Evolutionary conservation across 331 rosid species (phyloP).

Genomic region (Phaseolus coccineus): DNA sequence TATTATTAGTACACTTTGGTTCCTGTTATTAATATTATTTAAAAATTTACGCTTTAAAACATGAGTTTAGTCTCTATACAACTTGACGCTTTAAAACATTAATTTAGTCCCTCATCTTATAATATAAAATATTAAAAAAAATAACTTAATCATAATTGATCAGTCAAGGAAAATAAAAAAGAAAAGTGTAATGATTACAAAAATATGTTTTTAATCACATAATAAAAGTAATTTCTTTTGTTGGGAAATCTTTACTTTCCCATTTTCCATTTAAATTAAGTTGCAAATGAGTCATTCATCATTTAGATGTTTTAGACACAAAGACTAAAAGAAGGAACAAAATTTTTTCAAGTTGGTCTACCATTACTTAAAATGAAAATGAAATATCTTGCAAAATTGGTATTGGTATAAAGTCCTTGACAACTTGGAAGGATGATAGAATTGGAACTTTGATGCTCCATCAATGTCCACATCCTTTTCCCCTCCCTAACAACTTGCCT

Average conservation of each 20-base stretch:
- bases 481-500: neutral
- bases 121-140: constrained; percentile 2
- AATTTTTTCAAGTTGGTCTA: neutral
- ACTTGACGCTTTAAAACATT: no score
- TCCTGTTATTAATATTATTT: no score
- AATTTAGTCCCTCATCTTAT: neutral
- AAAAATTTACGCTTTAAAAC: no score
- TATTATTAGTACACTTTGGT: no score
- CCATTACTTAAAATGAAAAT: no score
- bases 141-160: no score
- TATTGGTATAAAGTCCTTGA: no score
- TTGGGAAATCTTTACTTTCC: neutral
- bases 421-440: neutral
- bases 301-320: neutral
- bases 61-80: no score
- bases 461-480: neutral
- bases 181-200: no score
- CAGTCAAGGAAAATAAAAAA: no score
- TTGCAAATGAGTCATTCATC: neutral
- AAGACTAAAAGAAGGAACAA: neutral
- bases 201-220: neutral
- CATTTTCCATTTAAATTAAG: neutral
- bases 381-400: no score
- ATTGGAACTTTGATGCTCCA: neutral
- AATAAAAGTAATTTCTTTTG: neutral